Conservation (phyloP, 768 basidiomycete species). For the Rubroboletus satanas region DNA sequence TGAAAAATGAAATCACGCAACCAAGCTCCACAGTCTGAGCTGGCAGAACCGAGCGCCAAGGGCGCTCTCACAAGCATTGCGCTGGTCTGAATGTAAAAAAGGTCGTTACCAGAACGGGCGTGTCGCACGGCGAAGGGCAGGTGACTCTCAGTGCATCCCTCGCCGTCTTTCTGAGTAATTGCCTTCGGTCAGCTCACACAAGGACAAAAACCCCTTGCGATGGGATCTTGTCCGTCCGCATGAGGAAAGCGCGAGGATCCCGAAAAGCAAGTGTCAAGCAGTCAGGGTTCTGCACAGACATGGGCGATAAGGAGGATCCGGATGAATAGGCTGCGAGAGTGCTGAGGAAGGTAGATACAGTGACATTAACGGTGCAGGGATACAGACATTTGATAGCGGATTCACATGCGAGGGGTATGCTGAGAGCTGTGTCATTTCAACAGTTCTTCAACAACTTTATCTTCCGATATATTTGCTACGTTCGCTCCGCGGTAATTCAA, state of each 20-base stretch:
- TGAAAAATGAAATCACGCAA: slow-evolving; percentile 4
- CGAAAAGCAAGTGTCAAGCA: background rate
- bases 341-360: slow-evolving; percentile 24
- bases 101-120: background rate
- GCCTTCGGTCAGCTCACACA: slow-evolving; percentile 6
- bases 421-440: slow-evolving; percentile 47
- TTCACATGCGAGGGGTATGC: slow-evolving; percentile 27
- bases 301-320: slow-evolving; percentile 14
- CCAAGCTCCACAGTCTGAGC: background rate
- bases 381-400: slow-evolving; percentile 22
- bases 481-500: slow-evolving; percentile 86
- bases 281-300: slow-evolving; percentile 7
- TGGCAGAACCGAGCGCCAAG: background rate
- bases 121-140: background rate
- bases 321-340: slow-evolving; percentile 12
- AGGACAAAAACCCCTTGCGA: slow-evolving; percentile 3
- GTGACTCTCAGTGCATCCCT: background rate
- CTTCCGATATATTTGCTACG: slow-evolving; percentile 74
- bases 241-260: slow-evolving; percentile 1
- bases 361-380: slow-evolving; percentile 22
- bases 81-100: background rate
- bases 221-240: slow-evolving; percentile 4
- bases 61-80: background rate
- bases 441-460: slow-evolving; percentile 82
- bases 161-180: background rate